A percentile compares a stretch with the other conserved stretches of the same genome.
Evolutionary conservation across 2,329 filamentous ascomycete species (phyloP).

Genomic region (Colletotrichum orchidophilum): DNA sequence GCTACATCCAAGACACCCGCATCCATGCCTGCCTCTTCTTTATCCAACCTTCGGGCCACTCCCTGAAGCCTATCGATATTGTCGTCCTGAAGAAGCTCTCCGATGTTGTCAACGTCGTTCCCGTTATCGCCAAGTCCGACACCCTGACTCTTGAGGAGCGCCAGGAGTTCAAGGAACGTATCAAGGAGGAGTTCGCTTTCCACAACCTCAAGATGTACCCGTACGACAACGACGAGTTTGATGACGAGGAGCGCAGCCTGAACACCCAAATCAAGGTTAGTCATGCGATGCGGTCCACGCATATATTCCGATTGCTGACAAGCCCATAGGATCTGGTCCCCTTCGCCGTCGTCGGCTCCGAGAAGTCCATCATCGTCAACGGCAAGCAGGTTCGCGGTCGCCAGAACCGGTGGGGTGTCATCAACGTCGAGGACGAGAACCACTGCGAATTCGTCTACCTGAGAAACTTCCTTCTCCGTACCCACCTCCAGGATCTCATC

Average conservation of each 20-base stretch:
- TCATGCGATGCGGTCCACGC: not conserved
- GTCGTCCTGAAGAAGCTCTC: conserved; percentile 99
- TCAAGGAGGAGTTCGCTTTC: conserved; percentile 99
- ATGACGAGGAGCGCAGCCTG: conserved; percentile 92
- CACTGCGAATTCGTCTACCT: conserved; percentile 99
- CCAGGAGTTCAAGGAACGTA: conserved; percentile 95
- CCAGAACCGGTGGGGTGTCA: conserved; percentile 99
- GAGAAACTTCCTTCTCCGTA: conserved; percentile 97
- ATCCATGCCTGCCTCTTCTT: conserved; percentile 99
- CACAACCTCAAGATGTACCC: conserved; percentile 99
- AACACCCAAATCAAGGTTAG: conserved; percentile 95
- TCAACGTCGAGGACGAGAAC: conserved; percentile 99
- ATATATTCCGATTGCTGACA: conserved; percentile 45
- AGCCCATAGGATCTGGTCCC: conserved; percentile 82
- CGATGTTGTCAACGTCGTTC: conserved; percentile 98
- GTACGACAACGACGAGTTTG: conserved; percentile 98
- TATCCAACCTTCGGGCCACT: conserved; percentile 98
- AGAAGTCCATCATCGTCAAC: conserved; percentile 97
- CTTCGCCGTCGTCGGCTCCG: conserved; percentile 97
- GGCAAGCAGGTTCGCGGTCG: conserved; percentile 97
- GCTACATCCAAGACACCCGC: conserved; percentile 98
- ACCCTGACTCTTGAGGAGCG: conserved; percentile 96
- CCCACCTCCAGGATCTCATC: conserved; percentile 97
- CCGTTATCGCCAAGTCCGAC: conserved; percentile 98
- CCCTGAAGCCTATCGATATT: conserved; percentile 98